These are phyloP conservation scores for Tranzscheliella williamsii DNA, from an alignment of 1,284 basidiomycete species.

Conservation along the genomic window DNA sequence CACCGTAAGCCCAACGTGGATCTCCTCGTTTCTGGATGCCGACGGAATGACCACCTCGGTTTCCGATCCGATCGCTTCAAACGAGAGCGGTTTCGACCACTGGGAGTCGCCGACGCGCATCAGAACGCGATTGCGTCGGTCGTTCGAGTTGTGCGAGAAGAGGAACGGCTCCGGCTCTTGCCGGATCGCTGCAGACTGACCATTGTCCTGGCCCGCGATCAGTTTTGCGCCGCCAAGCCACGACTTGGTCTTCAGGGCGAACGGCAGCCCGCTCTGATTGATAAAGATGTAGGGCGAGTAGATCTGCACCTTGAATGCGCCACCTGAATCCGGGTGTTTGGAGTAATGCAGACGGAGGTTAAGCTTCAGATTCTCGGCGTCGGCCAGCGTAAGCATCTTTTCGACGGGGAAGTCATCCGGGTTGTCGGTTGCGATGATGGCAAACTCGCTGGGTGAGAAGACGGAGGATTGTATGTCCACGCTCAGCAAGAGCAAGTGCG, in stretches of 20 bases:
- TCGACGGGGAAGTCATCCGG: conserved; percentile 88
- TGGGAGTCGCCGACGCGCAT: conserved; percentile 82
- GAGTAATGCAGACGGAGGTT: conserved; percentile 81
- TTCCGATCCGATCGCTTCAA: conserved; percentile 87
- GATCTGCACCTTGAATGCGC: conserved; percentile 97
- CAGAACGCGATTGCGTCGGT: conserved; percentile 80
- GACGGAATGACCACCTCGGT: conserved; percentile 78
- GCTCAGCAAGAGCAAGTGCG: conserved; percentile 90
- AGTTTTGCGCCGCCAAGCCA: conserved; percentile 75
- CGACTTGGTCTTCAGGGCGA: conserved; percentile 75
- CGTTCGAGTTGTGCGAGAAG: conserved; percentile 78
- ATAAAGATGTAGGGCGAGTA: conserved; percentile 89
- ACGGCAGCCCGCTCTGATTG: conserved; percentile 90
- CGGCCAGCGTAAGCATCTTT: conserved; percentile 73
- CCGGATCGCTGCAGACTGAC: conserved; percentile 58
- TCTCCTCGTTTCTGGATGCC: conserved; percentile 72
- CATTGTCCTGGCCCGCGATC: conserved; percentile 75
- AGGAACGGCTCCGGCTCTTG: conserved; percentile 64
- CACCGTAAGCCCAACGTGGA: conserved; percentile 88
- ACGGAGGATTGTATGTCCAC: conserved; percentile 77
- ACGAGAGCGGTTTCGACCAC: conserved; percentile 73
- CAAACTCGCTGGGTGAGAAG: conserved; percentile 96
- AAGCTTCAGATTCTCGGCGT: conserved; percentile 77
- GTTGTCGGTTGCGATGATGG: conserved; percentile 93
- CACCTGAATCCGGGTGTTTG: conserved; percentile 82